A percentile compares a stretch with the other conserved stretches of the same genome.
Evolutionary conservation across 2,329 filamentous ascomycete genomes (phyloP).

Genomic region (Cadophora malorum): DNA sequence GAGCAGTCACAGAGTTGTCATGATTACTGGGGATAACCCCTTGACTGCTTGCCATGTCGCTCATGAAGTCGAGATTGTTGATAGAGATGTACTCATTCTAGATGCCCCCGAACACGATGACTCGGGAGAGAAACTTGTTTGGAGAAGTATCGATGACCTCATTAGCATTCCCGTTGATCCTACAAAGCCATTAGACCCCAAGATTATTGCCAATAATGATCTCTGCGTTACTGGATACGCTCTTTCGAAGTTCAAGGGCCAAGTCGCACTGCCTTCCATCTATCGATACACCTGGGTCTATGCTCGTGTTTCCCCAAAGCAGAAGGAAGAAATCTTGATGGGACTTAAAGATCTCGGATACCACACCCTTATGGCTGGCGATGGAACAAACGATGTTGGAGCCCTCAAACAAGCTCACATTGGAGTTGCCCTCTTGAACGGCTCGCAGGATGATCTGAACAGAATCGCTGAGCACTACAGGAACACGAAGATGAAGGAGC

Average conservation of each 20-base stretch:
- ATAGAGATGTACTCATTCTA: slow-evolving; percentile 91
- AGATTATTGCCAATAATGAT: slow-evolving; percentile 85
- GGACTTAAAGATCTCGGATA: slow-evolving; percentile 97
- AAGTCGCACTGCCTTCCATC: slow-evolving; percentile 76
- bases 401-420: slow-evolving; percentile 98
- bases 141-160: slow-evolving; percentile 94
- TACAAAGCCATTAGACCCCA: slow-evolving; percentile 76
- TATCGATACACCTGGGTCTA: slow-evolving; percentile 96
- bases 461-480: slow-evolving; percentile 93
- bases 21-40: slow-evolving; percentile 99
- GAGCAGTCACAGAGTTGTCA: slow-evolving; percentile 96
- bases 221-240: slow-evolving; percentile 97
- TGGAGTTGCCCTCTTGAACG: slow-evolving; percentile 94
- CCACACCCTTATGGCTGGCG: slow-evolving; percentile 97
- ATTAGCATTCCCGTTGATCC: slow-evolving; percentile 85
- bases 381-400: slow-evolving; percentile 97
- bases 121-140: slow-evolving; percentile 81
- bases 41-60: slow-evolving; percentile 96
- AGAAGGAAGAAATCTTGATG: slow-evolving; percentile 98
- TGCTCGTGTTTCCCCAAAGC: slow-evolving; percentile 95
- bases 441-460: slow-evolving; percentile 86
- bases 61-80: slow-evolving; percentile 94
- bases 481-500: slow-evolving; percentile 96
- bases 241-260: slow-evolving; percentile 83
- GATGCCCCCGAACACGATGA: slow-evolving; percentile 92